Evolutionary conservation across 257 asterid genomes (phyloP).

Genomic region (Capsicum chinense): DNA sequence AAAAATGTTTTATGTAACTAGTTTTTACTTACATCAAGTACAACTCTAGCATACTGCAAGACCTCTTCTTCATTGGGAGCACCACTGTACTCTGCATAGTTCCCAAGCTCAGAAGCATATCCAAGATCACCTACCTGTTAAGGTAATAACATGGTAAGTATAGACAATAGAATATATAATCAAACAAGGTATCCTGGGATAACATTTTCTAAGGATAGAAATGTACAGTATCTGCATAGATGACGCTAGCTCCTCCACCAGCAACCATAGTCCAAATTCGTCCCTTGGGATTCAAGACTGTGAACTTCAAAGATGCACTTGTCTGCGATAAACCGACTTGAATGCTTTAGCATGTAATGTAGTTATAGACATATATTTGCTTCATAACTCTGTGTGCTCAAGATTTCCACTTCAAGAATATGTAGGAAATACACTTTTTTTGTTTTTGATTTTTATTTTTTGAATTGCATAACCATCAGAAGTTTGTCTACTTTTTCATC

Average conservation of each 20-base stretch:
- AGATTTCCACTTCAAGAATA: not conserved
- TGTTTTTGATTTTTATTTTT: too few species aligned
- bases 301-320: constrained; percentile 97
- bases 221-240: constrained; percentile 86
- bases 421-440: not conserved
- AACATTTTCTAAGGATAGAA: constrained; percentile 28
- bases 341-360: constrained; percentile 5
- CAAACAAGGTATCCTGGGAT: not conserved
- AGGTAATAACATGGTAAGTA: not conserved
- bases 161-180: not conserved
- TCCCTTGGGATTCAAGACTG: constrained; percentile 91
- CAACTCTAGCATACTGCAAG: constrained; percentile 94
- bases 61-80: constrained; percentile 99
- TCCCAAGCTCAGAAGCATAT: constrained; percentile 91
- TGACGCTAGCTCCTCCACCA: constrained; percentile 99
- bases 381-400: not conserved
- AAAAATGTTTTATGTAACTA: not conserved
- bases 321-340: constrained; percentile 55
- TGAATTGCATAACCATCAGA: not conserved
- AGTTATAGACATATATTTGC: not conserved
- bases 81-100: constrained; percentile 95
- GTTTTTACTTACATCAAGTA: constrained; percentile 72
- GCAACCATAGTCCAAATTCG: constrained; percentile 99
- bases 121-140: constrained; percentile 96
- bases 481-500: not conserved